Base-by-base conservation (phyloP, 371 early-diverging fungal species). In the Mucor velutinosus region DNA sequence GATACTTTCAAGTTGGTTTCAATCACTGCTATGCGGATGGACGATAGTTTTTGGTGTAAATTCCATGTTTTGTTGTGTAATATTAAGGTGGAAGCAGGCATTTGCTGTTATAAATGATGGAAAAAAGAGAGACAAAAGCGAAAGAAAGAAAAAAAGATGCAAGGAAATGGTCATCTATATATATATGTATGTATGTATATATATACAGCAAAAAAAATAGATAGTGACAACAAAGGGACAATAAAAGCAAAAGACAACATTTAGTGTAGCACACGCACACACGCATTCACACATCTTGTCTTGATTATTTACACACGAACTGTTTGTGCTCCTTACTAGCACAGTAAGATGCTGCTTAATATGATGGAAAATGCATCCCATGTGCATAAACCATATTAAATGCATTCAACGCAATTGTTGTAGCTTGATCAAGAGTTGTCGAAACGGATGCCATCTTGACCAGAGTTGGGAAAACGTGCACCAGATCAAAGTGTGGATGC, bases 21-120 rank as follows among this genome's bases (percentile, higher is more conserved):
- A 23, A 74, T 67, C 4, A 74, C 74, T 63, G 74, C 66, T 29
- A 67, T 58, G 14, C 64, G 57, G 11, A 70, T 69, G 17, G 60
- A 56, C 21, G 12, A 19, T 60, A 57, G 6, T 45, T 62, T 33
- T n/a, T 41, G n/a, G 19, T 53, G 32, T 7, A 37, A 8, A 11
- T 45, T 45, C 45, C 45, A 62, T 62, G 19, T 47, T 27, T 51
- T 35, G 17, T 64, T 60, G 27, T 43, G 33, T 21, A 11, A 45
- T 41, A 19, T 23, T 58, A 19, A 45, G 2, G 45, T 45, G 8
- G 59, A 58, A 49, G 55, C 60, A 62, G 66, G 60, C 66, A 71
- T 71, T 32, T 43, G 19, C 7, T 14, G 7, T 58, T 6, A 64
- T 30, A 19, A 60, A 49, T 29, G 27, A 58, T 53, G n/a, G 21